phyloP scores from a whole-genome alignment of 768 basidiomycete genomes.

The Lactarius deliciosus region DNA sequence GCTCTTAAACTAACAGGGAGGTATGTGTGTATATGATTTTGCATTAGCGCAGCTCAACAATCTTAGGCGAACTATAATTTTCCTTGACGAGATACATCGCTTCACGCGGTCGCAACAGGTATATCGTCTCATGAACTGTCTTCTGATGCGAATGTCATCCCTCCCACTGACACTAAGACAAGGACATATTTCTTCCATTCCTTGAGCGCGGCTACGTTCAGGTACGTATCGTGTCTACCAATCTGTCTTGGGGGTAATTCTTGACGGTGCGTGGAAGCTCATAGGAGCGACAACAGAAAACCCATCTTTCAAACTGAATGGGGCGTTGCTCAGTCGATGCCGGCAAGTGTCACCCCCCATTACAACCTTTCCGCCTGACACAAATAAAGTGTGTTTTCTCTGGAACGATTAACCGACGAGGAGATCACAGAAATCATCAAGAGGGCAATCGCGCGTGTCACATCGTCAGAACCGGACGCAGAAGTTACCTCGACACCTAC shows the following conservation, averaged over 20 bases:
- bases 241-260: not conserved
- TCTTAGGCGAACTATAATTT: slow-evolving; percentile 66
- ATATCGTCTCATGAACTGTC: not conserved
- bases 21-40: slow-evolving; percentile 37
- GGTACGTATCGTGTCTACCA: slow-evolving; percentile 36
- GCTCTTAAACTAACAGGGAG: slow-evolving; percentile 63
- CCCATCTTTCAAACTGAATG: slow-evolving; percentile 79
- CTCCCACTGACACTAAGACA: slow-evolving; percentile 29
- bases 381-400: slow-evolving; percentile 61
- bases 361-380: slow-evolving; percentile 8
- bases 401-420: slow-evolving; percentile 64
- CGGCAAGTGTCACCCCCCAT: slow-evolving; percentile 46
- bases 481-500: not conserved
- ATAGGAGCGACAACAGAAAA: slow-evolving; percentile 90
- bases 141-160: not conserved
- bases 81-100: slow-evolving; percentile 84
- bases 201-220: slow-evolving; percentile 78
- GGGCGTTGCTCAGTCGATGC: slow-evolving; percentile 75
- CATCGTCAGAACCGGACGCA: slow-evolving; percentile 8
- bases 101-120: slow-evolving; percentile 75
- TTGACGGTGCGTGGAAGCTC: slow-evolving; percentile 42
- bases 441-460: slow-evolving; percentile 47
- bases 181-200: slow-evolving; percentile 83
- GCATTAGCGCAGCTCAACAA: not conserved
- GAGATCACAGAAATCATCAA: slow-evolving; percentile 60